Base-by-base conservation (phyloP, 805 yeast species). In the Blastobotrys chiropterorum region DNA sequence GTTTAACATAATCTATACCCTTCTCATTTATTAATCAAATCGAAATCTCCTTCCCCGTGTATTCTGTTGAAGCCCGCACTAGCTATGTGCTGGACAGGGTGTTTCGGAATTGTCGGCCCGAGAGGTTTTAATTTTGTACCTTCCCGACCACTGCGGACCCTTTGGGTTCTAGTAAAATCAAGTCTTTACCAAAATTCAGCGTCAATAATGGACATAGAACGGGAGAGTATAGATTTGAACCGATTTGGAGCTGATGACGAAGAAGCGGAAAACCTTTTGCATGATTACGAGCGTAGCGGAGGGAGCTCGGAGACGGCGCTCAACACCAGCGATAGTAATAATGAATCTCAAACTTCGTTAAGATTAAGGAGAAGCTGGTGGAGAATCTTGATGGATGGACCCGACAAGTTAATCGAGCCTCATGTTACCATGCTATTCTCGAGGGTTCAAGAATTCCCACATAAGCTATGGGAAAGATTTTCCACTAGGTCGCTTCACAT, bases 351-450 rank as follows among this genome's bases (percentile, higher is more conserved):
- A 26, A 11, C 5, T 26, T 6, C 34, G 11, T 11, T 11, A 26
- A 26, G 34, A 11, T 26, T 26, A 42, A 17, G 38, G 20, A 17
- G 53, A 30, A 42, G 43, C 16, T 55, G 39, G 26, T 56, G 55
- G 55, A 46, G 52, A 15, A 17, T 51, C 2, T 42, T 57, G 13
- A 46, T 56, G 55, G 56, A 59, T 44, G 62, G 62, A 2, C 47
- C 47, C 2, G 20, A n/a, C 14, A 7, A 14, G 17, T 14, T 15
- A 6, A 22, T 19, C 15, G 52, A 58, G n/a, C 61, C 62, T n/a
- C 42, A 43, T 2, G 58, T 59, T 1, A 46, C 55, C 1, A 26
- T 46, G 38, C 40, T 56, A 1, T 53, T 55, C 13, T 54, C 52
- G 2, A 34, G 41, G 14, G 16, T 53, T 14, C 62, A 56, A 38